Evolutionary conservation across 176 grass and related monocot species (phyloP).

Genomic region (Poa annua): DNA sequence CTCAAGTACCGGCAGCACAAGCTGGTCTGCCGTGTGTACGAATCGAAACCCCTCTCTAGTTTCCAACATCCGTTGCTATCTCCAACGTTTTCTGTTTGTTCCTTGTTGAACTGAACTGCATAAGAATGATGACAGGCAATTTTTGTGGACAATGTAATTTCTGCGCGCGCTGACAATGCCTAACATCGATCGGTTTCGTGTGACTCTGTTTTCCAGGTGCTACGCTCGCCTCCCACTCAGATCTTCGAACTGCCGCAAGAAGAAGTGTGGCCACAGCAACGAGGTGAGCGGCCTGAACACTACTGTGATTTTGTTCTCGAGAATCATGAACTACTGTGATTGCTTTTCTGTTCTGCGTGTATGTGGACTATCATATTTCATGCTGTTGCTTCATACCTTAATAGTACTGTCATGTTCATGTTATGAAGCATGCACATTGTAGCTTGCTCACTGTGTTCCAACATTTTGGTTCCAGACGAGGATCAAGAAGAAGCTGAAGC

Average conservation of each 20-base stretch:
- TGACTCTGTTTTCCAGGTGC: constrained; percentile 17
- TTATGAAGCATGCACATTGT: neutral
- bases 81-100: neutral
- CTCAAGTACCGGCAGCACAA: constrained; percentile 19
- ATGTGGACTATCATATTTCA: neutral
- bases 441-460: neutral
- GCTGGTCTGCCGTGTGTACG: neutral
- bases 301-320: too few relatives aligned
- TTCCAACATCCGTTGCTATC: neutral
- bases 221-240: constrained; percentile 13
- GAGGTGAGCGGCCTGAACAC: constrained; percentile 19
- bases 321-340: too few relatives aligned
- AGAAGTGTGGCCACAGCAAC: constrained; percentile 27
- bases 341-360: neutral
- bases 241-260: constrained; percentile 20
- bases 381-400: neutral
- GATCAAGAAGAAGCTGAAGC: constrained; percentile 4
- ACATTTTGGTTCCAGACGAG: neutral
- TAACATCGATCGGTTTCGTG: neutral
- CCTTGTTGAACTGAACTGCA: neutral
- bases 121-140: neutral
- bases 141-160: neutral
- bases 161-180: too few relatives aligned
- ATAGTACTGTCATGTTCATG: neutral
- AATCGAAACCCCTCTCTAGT: neutral